phyloP scores from a whole-genome alignment of 2,329 filamentous ascomycete genomes.

The Hymenotorrendiella dingleyae region DNA sequence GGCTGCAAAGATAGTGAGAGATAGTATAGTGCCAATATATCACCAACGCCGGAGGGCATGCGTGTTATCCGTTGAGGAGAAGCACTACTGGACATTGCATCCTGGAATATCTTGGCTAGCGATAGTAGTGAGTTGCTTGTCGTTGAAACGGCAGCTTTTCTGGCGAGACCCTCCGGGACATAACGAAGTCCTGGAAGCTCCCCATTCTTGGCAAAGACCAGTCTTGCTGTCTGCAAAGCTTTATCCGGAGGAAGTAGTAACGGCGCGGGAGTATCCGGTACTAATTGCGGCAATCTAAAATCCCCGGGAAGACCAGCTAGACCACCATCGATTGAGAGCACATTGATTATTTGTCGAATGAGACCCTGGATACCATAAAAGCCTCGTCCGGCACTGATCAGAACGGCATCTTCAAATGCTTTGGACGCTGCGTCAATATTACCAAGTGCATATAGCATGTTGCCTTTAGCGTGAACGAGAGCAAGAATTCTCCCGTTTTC shows the following conservation, averaged over 20 bases:
- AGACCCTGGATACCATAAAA: slow-evolving; percentile 69
- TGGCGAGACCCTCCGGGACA: slow-evolving; percentile 64
- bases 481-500: slow-evolving; percentile 92
- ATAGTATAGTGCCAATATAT: slow-evolving; percentile 93
- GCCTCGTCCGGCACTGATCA: slow-evolving; percentile 74
- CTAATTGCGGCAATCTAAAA: slow-evolving; percentile 12
- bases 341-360: slow-evolving; percentile 69
- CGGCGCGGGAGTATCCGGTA: slow-evolving; percentile 36
- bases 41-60: slow-evolving; percentile 71
- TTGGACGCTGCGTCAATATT: slow-evolving; percentile 74
- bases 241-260: slow-evolving; percentile 77
- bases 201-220: slow-evolving; percentile 73
- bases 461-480: slow-evolving; percentile 96
- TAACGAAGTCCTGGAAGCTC: slow-evolving; percentile 74
- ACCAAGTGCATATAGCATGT: slow-evolving; percentile 88
- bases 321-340: slow-evolving; percentile 50
- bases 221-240: slow-evolving; percentile 73
- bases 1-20: slow-evolving; percentile 89
- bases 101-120: slow-evolving; percentile 95
- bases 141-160: slow-evolving; percentile 78
- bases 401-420: slow-evolving; percentile 90
- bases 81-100: slow-evolving; percentile 69
- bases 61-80: slow-evolving; percentile 44
- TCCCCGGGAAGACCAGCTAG: slow-evolving; percentile 32
- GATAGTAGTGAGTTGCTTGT: slow-evolving; percentile 95